These are phyloP conservation scores for Podaxis mareebaensis DNA, from an alignment of 768 basidiomycete species.

Conservation along the genomic window DNA sequence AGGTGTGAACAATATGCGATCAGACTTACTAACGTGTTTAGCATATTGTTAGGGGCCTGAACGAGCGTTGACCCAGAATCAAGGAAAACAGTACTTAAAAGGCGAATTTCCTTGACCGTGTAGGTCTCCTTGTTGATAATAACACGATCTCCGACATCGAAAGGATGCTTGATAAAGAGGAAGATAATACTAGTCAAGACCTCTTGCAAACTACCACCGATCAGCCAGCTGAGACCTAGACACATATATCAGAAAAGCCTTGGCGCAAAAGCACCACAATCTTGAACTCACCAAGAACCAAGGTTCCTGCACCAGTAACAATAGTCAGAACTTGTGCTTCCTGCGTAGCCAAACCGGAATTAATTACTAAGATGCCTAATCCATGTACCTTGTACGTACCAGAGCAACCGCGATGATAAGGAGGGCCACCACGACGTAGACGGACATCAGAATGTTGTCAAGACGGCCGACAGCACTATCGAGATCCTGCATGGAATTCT, in stretches of 20 bases:
- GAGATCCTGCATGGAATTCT: conserved; percentile 85
- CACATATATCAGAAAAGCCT: conserved; percentile 14
- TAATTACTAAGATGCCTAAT: background rate
- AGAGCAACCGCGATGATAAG: conserved; percentile 86
- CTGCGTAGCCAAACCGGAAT: conserved; percentile 31
- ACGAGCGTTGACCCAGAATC: conserved; percentile 59
- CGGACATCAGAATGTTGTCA: conserved; percentile 83
- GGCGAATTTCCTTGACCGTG: conserved; percentile 85
- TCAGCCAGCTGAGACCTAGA: conserved; percentile 82
- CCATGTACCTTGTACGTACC: conserved; percentile 38
- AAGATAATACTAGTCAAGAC: conserved; percentile 87
- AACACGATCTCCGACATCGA: conserved; percentile 81
- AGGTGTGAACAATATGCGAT: background rate
- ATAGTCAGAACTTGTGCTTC: conserved; percentile 74
- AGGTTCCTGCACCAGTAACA: conserved; percentile 72
- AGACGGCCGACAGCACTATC: conserved; percentile 87
- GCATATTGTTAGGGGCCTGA: conserved; percentile 69
- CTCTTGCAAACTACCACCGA: conserved; percentile 78
- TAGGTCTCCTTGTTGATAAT: conserved; percentile 53
- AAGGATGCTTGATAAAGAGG: conserved; percentile 85
- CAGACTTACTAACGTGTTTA: conserved; percentile 52
- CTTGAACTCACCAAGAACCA: conserved; percentile 43
- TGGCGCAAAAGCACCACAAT: conserved; percentile 2
- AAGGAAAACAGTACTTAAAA: conserved; percentile 76
- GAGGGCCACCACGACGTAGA: conserved; percentile 69